phyloP scores from a whole-genome alignment of 108 stramenopile genomes.

The Mediolabrus comicus region DNA sequence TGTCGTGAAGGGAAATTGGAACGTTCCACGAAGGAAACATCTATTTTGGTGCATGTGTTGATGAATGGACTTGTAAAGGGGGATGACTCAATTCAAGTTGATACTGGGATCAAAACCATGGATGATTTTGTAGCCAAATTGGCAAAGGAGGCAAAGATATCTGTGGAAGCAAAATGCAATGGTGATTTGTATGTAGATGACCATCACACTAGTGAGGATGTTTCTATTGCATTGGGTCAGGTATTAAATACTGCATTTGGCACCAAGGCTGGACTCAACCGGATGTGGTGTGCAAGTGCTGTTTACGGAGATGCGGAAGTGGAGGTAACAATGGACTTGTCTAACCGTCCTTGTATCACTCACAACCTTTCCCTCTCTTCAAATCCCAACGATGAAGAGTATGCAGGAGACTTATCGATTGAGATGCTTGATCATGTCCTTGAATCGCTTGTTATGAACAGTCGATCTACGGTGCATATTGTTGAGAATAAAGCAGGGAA shows the following conservation, averaged over 20 bases:
- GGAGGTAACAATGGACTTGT: conserved; percentile 83
- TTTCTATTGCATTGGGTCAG: conserved; percentile 91
- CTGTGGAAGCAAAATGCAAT: conserved; percentile 63
- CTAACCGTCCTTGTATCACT: conserved; percentile 78
- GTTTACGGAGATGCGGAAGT: conserved; percentile 43
- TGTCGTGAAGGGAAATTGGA: conserved; percentile 50
- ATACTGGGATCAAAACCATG: conserved; percentile 83
- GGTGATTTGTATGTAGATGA: conserved; percentile 96
- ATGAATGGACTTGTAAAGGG: conserved; percentile 49
- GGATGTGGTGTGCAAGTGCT: conserved; percentile 75
- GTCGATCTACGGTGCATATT: conserved; percentile 89
- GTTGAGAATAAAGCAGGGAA: conserved; percentile 46
- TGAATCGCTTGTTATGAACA: conserved; percentile 88
- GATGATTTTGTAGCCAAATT: conserved; percentile 77
- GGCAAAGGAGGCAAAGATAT: conserved; percentile 68
- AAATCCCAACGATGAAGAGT: conserved; percentile 36
- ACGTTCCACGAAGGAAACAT: conserved; percentile 86
- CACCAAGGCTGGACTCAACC: conserved; percentile 84
- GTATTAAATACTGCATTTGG: conserved; percentile 82
- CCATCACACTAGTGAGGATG: conserved; percentile 97
- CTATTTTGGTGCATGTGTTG: conserved; percentile 56
- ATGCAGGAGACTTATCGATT: conserved; percentile 62
- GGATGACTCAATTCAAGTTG: conserved; percentile 33
- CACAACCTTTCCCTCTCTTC: conserved; percentile 56
- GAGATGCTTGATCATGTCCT: conserved; percentile 95